Evolutionary conservation across 1,284 basidiomycete genomes (phyloP).

Genomic region (Ceratobasidium sp.): DNA sequence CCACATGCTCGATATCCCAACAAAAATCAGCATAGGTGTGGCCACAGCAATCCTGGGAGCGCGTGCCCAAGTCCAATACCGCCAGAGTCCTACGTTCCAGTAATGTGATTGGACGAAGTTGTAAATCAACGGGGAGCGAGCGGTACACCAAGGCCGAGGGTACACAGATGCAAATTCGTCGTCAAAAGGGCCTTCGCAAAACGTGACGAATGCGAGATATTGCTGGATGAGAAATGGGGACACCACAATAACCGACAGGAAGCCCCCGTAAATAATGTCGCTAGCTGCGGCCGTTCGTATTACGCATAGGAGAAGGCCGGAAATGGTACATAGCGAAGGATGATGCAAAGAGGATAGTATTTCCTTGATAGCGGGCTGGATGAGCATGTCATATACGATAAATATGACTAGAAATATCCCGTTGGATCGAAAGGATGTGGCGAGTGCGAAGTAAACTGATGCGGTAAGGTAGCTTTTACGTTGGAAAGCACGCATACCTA

Average conservation of each 20-base stretch:
- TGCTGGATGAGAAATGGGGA: conserved; percentile 82
- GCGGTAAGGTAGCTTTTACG: conserved; percentile 67
- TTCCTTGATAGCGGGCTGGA: too few relatives aligned
- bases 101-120: conserved; percentile 86
- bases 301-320: too few relatives aligned
- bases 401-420: conserved; percentile 83
- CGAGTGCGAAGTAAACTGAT: conserved; percentile 72
- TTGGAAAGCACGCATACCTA: conserved; percentile 75
- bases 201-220: conserved; percentile 70
- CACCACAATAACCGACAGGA: conserved; percentile 59
- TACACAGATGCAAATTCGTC: too few relatives aligned
- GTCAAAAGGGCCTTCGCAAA: conserved; percentile 65
- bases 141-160: conserved; percentile 74
- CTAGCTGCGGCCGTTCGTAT: too few relatives aligned
- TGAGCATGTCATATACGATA: conserved; percentile 78
- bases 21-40: conserved; percentile 72
- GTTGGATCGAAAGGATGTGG: conserved; percentile 83
- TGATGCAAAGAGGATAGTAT: too few relatives aligned
- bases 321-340: too few relatives aligned
- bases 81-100: conserved; percentile 89
- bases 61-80: conserved; percentile 88
- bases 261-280: too few relatives aligned
- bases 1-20: conserved; percentile 52
- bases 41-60: conserved; percentile 91
- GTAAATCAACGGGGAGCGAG: conserved; percentile 78